These are phyloP conservation scores for Quercus lobata DNA, from an alignment of 331 rosid species.

Conservation along the genomic window DNA sequence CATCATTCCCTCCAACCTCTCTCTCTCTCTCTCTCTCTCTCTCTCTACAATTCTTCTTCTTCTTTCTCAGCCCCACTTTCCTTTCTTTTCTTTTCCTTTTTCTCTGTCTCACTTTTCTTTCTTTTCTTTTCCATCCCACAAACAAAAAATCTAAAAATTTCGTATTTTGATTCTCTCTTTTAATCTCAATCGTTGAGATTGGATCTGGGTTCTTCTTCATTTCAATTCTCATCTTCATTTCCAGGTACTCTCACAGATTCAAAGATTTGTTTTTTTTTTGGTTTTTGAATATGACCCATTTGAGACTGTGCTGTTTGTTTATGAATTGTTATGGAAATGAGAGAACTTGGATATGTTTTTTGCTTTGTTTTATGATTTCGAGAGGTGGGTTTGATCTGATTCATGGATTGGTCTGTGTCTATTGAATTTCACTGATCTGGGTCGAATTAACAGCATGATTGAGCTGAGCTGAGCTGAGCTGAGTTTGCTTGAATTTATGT, in stretches of 20 bases:
- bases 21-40: slow-evolving; percentile 18
- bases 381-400: slow-evolving; percentile 27
- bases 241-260: slow-evolving; percentile 25
- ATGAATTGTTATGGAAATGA: slow-evolving; percentile 25
- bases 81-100: slow-evolving; percentile 24
- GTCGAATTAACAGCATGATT: slow-evolving; percentile 9
- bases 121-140: slow-evolving; percentile 19
- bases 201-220: slow-evolving; percentile 37
- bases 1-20: slow-evolving; percentile 79
- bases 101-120: slow-evolving; percentile 27
- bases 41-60: slow-evolving; percentile 23
- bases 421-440: slow-evolving; percentile 32
- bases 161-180: background rate
- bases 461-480: slow-evolving; percentile 8
- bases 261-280: background rate
- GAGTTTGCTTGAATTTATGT: slow-evolving; percentile 27
- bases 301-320: background rate
- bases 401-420: slow-evolving; percentile 24
- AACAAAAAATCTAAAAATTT: background rate
- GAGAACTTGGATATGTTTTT: slow-evolving; percentile 9
- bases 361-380: background rate
- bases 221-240: slow-evolving; percentile 27
- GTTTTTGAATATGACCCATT: slow-evolving; percentile 18
- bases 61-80: slow-evolving; percentile 18
- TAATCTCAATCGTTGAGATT: slow-evolving; percentile 26